Evolutionary conservation across 768 basidiomycete genomes (phyloP).

Genomic region (Phanerodontia chrysosporium): DNA sequence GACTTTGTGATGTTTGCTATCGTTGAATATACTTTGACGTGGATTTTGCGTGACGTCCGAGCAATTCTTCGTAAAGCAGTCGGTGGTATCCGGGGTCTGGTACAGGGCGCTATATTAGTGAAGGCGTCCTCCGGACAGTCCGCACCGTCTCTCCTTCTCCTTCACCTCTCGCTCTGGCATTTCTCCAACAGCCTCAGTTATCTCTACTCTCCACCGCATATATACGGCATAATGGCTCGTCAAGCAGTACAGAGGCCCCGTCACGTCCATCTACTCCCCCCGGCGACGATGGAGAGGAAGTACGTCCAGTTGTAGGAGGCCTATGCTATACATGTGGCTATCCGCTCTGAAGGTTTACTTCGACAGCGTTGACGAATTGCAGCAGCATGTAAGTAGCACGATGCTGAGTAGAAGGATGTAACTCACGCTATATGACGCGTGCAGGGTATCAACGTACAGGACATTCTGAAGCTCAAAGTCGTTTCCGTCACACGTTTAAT

Average conservation of each 20-base stretch:
- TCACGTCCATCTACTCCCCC: constrained; percentile 48
- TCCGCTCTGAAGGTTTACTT: constrained; percentile 42
- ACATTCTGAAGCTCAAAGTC: constrained; percentile 91
- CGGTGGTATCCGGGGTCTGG: constrained; percentile 1
- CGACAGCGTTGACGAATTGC: constrained; percentile 80
- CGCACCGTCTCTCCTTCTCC: not conserved
- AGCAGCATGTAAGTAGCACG: constrained; percentile 54
- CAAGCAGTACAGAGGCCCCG: constrained; percentile 41
- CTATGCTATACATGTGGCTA: not conserved
- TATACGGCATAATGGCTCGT: constrained; percentile 27
- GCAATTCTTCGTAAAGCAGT: not conserved
- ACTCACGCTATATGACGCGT: not conserved
- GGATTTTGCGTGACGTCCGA: no score
- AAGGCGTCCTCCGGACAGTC: not conserved
- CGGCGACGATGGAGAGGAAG: constrained; percentile 38
- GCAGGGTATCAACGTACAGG: constrained; percentile 93
- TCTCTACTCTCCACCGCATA: not conserved
- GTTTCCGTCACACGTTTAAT: not conserved
- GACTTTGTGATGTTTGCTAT: not conserved
- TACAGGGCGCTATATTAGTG: not conserved
- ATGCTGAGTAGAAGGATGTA: not conserved
- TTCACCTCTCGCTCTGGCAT: not conserved
- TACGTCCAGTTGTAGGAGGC: constrained; percentile 15
- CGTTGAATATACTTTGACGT: no score
- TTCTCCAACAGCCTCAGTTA: not conserved